Conservation (phyloP, 2,329 filamentous ascomycete species). For the Aspergillus bombycis region DNA sequence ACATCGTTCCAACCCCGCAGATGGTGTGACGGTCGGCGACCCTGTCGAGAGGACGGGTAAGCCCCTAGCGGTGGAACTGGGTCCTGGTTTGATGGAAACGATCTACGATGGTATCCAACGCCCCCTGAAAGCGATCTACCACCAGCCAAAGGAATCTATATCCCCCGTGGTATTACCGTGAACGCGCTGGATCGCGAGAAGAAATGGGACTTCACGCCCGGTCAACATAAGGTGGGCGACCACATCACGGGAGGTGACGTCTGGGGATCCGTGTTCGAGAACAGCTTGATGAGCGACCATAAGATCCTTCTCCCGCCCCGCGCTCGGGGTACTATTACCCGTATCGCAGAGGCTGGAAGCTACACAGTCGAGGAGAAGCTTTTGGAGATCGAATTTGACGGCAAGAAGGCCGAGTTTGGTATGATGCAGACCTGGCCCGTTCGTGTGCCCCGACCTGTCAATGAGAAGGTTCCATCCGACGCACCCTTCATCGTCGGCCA, state of each 20-base stretch:
- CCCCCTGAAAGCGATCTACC: constrained; percentile 82
- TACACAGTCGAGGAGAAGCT: constrained; percentile 96
- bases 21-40: constrained; percentile 93
- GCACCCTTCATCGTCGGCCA: constrained; percentile 95
- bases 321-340: constrained; percentile 87
- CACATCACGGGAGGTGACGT: constrained; percentile 96
- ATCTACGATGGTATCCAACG: constrained; percentile 99
- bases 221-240: constrained; percentile 86
- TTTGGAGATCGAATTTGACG: constrained; percentile 94
- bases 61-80: constrained; percentile 95
- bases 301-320: constrained; percentile 90
- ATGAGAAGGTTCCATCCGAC: constrained; percentile 87
- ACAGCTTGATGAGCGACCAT: constrained; percentile 91
- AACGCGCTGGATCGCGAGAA: constrained; percentile 86
- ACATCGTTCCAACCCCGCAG: constrained; percentile 39
- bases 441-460: constrained; percentile 88
- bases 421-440: constrained; percentile 99
- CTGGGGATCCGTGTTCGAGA: constrained; percentile 93
- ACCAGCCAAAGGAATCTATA: constrained; percentile 87
- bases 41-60: constrained; percentile 89
- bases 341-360: constrained; percentile 83
- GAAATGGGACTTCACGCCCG: constrained; percentile 95
- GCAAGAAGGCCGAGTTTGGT: constrained; percentile 87
- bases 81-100: constrained; percentile 95
- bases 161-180: constrained; percentile 87